These are phyloP conservation scores for Berberis thunbergii DNA, from an alignment of 164 flowering plant genomes.

Conservation along the genomic window DNA sequence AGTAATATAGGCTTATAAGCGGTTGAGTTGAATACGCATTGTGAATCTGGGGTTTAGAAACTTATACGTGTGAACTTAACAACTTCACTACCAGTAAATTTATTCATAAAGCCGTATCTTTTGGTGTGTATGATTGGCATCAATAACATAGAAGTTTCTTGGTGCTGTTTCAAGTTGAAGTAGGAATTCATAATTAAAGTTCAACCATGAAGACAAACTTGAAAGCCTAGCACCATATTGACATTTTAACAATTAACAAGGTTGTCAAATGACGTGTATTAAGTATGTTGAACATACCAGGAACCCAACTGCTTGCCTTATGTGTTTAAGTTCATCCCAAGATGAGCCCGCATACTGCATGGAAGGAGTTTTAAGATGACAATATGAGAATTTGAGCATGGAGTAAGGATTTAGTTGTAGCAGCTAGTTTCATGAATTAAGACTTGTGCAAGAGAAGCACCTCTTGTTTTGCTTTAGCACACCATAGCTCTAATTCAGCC, in stretches of 20 bases:
- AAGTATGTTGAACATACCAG: slow-evolving; percentile 42
- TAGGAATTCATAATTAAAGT: too few species aligned
- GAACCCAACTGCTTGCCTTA: slow-evolving; percentile 79
- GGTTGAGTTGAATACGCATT: too few species aligned
- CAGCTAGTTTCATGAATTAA: neutral
- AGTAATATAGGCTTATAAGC: too few species aligned
- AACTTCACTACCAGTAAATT: too few species aligned
- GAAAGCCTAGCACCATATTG: neutral
- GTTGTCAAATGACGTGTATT: neutral
- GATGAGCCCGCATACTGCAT: slow-evolving; percentile 75
- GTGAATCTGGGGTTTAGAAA: too few species aligned
- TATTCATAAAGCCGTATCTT: too few species aligned
- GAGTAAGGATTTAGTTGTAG: neutral
- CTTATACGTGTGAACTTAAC: too few species aligned
- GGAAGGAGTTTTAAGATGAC: neutral
- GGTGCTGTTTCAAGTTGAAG: too few species aligned
- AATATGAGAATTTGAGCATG: neutral
- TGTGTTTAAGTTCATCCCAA: slow-evolving; percentile 81
- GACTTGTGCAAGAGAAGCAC: slow-evolving; percentile 16
- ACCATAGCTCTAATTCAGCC: slow-evolving; percentile 93
- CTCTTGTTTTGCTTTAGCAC: slow-evolving; percentile 58
- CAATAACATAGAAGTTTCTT: too few species aligned
- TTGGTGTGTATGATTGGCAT: too few species aligned
- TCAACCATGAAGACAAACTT: too few species aligned
- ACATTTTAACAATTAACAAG: neutral